A percentile compares a stretch with the other conserved stretches of the same genome.
phyloP scores from a whole-genome alignment of 257 asterid species.

The Solanum clarkiae region DNA sequence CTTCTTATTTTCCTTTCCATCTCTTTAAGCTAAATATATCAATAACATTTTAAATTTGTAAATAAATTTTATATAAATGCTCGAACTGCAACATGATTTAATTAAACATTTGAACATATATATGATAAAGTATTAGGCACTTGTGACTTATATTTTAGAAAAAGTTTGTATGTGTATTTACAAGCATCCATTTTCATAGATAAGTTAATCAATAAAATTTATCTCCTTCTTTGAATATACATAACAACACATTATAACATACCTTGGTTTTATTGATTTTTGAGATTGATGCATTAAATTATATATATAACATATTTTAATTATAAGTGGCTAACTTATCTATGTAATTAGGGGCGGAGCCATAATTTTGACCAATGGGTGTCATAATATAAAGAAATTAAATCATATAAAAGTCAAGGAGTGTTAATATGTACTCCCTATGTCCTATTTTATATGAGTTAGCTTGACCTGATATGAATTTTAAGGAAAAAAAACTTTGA shows the following conservation, averaged over 20 bases:
- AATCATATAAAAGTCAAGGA: no score
- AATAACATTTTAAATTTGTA: not conserved
- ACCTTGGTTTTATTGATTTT: not conserved
- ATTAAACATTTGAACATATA: not conserved
- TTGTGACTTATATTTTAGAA: not conserved
- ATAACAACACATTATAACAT: not conserved
- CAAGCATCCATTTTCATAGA: not conserved
- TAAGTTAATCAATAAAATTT: not conserved
- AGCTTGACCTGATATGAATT: no score
- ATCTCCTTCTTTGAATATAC: not conserved
- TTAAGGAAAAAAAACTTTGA: no score
- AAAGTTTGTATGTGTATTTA: not conserved
- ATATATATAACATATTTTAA: not conserved
- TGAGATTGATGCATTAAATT: not conserved
- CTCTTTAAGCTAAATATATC: not conserved
- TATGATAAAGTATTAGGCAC: not conserved
- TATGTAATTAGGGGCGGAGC: not conserved
- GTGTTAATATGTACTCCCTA: no score
- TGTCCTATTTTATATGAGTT: no score
- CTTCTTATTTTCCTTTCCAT: not conserved
- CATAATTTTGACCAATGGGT: no score
- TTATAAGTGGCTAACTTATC: not conserved
- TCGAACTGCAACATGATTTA: not conserved
- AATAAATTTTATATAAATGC: not conserved
- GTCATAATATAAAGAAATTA: no score